Evolutionary conservation across 2,329 filamentous ascomycete species (phyloP), one percentile per base, ranked within the genome.

Genomic region (Neobulgaria alba): DNA sequence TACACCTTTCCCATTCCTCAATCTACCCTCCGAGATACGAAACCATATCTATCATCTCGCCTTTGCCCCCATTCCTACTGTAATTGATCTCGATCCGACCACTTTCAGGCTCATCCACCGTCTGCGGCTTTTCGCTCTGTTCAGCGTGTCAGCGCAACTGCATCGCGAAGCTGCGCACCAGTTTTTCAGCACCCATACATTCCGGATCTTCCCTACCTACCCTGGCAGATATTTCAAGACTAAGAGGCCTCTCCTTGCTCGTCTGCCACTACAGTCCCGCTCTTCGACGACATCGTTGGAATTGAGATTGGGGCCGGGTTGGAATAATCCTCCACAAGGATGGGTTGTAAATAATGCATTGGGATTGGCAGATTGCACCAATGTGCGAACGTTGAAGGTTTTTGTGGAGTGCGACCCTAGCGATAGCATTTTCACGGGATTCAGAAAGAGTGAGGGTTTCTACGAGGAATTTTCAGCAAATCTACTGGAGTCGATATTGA

Each of bases 341-440:
- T 88, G 85, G 79, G 74, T 77, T 1, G 77, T 85, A 10, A 79
- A 79, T 48, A 63, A 71, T 3, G 69, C 70, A 1, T 66, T 88
- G 1, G 82, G 82, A 0, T 67, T 89, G 5, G 50, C 58, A 1
- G 77, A 85, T 37, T 82, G 78, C 57, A 61, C 62, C 42, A 75
- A 69, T 35, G 71, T 83, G 15, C 68, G 71, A 20, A 67, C 66
- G 10, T 58, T 89, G 35, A 75, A 71, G 18, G 72, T 89, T 9
- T 84, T 84, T 54, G 75, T 87, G 17, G 77, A 88, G 59, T 75
- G 73, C 48, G 84, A 89, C 54, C 82, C 84, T 0, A 82, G 77
- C 38, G 72, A 82, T 51, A 69, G 67, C 19, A 64, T 77, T 15
- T 86, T 85, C 52, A 73, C 75, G 40, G 82, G 81, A 0, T 88